Conservation (phyloP, 345 rosid genomes). For the Aurinia saxatilis region DNA sequence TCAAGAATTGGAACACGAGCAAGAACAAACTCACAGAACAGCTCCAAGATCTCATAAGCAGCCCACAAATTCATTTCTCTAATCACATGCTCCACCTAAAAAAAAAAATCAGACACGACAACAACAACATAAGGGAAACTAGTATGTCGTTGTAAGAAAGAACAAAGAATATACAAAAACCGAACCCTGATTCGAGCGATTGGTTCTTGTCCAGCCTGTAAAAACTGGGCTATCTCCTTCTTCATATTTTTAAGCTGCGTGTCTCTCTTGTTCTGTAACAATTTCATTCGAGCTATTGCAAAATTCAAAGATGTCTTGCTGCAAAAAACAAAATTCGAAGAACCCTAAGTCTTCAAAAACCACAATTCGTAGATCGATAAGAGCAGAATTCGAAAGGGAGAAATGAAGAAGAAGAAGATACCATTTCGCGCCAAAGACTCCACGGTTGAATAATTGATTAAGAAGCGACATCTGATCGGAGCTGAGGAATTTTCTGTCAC, state of each 20-base stretch:
- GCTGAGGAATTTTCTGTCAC: neutral
- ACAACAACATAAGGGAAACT: neutral
- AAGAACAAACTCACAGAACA: slow-evolving; percentile 85
- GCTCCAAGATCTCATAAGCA: slow-evolving; percentile 82
- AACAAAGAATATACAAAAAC: neutral
- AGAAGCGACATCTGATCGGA: slow-evolving; percentile 65
- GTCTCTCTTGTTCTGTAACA: slow-evolving; percentile 92
- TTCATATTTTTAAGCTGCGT: slow-evolving; percentile 85
- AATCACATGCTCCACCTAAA: slow-evolving; percentile 91
- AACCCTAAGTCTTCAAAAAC: neutral
- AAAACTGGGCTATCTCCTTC: slow-evolving; percentile 87
- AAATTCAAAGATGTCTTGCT: slow-evolving; percentile 85
- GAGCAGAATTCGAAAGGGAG: neutral
- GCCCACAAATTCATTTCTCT: slow-evolving; percentile 78
- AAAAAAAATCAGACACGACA: slow-evolving; percentile 3
- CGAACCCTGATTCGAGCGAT: slow-evolving; percentile 87
- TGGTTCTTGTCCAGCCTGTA: slow-evolving; percentile 91
- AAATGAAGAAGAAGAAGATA: slow-evolving; percentile 1
- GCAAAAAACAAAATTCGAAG: slow-evolving; percentile 9
- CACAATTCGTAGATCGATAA: neutral
- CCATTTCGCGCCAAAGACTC: slow-evolving; percentile 84
- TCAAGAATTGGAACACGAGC: slow-evolving; percentile 87
- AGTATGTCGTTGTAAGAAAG: neutral
- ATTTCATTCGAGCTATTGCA: slow-evolving; percentile 70
- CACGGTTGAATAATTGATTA: slow-evolving; percentile 89